Percentiles rank a stretch among this genome's conserved stretches.
These are phyloP conservation scores for Xerocomellus amylosporus DNA, from an alignment of 768 basidiomycete species.

Conservation along the genomic window DNA sequence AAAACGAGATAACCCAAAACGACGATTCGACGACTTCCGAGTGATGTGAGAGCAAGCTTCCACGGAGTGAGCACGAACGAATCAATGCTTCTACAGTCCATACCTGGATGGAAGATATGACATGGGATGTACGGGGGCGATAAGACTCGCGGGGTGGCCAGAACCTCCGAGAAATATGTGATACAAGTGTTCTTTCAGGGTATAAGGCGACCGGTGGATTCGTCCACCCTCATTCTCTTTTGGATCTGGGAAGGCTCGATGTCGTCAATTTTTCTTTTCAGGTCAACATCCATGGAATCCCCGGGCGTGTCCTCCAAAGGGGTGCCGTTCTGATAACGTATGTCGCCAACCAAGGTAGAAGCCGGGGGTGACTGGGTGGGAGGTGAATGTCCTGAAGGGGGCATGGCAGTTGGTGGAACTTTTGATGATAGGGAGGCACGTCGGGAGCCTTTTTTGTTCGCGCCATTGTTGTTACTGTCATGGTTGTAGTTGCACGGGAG, in stretches of 20 bases:
- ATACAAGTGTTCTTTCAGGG: slow-evolving; percentile 43
- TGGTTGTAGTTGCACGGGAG: slow-evolving; percentile 81
- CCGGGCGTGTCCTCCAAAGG: slow-evolving; percentile 40
- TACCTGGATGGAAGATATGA: slow-evolving; percentile 28
- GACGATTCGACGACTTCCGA: slow-evolving; percentile 32
- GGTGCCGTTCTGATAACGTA: slow-evolving; percentile 34
- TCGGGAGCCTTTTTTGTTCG: slow-evolving; percentile 40
- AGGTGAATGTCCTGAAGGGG: slow-evolving; percentile 43
- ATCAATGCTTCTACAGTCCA: slow-evolving; percentile 29
- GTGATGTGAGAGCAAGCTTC: slow-evolving; percentile 26
- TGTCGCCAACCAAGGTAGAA: slow-evolving; percentile 34
- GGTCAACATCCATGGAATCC: slow-evolving; percentile 50
- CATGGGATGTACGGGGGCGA: slow-evolving; percentile 18
- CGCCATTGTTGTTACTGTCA: slow-evolving; percentile 40
- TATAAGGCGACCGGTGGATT: slow-evolving; percentile 47
- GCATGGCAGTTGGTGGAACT: slow-evolving; percentile 19
- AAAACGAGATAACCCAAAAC: slow-evolving; percentile 34
- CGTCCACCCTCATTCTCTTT: slow-evolving; percentile 75
- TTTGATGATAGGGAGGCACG: slow-evolving; percentile 54
- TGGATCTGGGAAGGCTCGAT: slow-evolving; percentile 48
- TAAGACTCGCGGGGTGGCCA: slow-evolving; percentile 23
- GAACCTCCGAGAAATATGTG: slow-evolving; percentile 19
- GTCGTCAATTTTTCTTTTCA: slow-evolving; percentile 60
- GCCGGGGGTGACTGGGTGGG: slow-evolving; percentile 57
- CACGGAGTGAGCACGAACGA: slow-evolving; percentile 26